A percentile compares a stretch with the other conserved stretches of the same genome.
Conservation (phyloP, 345 rosid genomes). For the Hypericum androsaemum region DNA sequence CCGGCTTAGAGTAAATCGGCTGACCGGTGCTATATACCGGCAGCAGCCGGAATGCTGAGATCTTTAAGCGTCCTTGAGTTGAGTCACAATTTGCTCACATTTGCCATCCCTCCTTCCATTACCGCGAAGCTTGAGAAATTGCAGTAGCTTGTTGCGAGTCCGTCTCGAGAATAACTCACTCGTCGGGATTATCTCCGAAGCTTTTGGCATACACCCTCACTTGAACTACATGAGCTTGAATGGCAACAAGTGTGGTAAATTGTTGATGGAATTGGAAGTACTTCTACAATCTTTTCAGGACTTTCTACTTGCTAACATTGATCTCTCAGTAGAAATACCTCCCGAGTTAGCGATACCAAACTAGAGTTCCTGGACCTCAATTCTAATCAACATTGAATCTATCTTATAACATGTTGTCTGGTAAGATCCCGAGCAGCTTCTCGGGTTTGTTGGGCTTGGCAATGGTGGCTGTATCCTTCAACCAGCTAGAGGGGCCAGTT, state of each 20-base stretch:
- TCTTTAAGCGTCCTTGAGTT: background rate
- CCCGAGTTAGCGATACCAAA: background rate
- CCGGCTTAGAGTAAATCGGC: background rate
- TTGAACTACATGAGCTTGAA: constrained; percentile 12
- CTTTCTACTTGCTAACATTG: background rate
- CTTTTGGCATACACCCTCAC: constrained; percentile 22
- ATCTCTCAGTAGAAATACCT: constrained; percentile 6
- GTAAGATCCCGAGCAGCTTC: constrained; percentile 7
- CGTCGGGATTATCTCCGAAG: constrained; percentile 15
- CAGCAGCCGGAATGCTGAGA: background rate
- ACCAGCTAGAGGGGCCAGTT: constrained; percentile 8
- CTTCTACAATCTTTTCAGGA: background rate
- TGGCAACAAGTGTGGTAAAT: constrained; percentile 15
- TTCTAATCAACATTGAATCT: background rate
- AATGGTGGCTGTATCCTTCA: constrained; percentile 10
- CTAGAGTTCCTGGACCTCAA: constrained; percentile 3
- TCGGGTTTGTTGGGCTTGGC: background rate
- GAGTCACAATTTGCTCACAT: constrained; percentile 8
- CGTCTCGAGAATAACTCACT: constrained; percentile 20
- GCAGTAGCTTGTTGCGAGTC: constrained; percentile 17
- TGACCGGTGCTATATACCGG: constrained; percentile 22
- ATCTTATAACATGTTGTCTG: constrained; percentile 9
- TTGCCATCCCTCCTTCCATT: constrained; percentile 4
- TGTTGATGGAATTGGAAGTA: constrained; percentile 5
- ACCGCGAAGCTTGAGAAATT: constrained; percentile 25